Evolutionary conservation across 352 stramenopile genomes (phyloP).

Genomic region (Pythium apleroticum): DNA sequence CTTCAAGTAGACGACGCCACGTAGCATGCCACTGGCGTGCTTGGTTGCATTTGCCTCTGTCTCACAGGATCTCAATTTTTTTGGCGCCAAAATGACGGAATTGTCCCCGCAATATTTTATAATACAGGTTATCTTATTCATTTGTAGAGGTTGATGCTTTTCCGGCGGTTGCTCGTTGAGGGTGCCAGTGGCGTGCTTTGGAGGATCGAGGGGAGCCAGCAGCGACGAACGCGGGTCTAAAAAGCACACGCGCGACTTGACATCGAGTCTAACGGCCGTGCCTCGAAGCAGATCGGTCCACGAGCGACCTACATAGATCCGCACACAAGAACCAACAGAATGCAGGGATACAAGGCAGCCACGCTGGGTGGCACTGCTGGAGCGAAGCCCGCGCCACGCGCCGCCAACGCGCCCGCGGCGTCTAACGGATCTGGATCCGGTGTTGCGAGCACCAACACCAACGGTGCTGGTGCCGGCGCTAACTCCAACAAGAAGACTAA

Average conservation of each 20-base stretch:
- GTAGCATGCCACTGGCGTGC: slow-evolving; percentile 1
- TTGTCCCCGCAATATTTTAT: slow-evolving; percentile 13
- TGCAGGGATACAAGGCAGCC: slow-evolving; percentile 30
- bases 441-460: slow-evolving; percentile 12
- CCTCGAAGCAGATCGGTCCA: slow-evolving; percentile 1
- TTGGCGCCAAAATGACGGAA: slow-evolving; percentile 14
- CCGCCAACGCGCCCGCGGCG: slow-evolving; percentile 3
- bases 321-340: slow-evolving; percentile 2
- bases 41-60: not conserved
- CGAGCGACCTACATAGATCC: not conserved
- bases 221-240: slow-evolving; percentile 15
- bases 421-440: slow-evolving; percentile 9
- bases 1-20: slow-evolving; percentile 22
- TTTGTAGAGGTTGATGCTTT: slow-evolving; percentile 9
- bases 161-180: slow-evolving; percentile 22
- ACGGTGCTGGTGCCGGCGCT: slow-evolving; percentile 2
- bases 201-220: slow-evolving; percentile 22
- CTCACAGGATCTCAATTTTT: not conserved
- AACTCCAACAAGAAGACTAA: slow-evolving; percentile 25
- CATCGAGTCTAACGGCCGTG: not conserved
- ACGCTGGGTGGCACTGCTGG: slow-evolving; percentile 19
- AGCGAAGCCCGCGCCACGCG: slow-evolving; percentile 3
- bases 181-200: slow-evolving; percentile 17
- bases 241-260: slow-evolving; percentile 16
- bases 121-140: slow-evolving; percentile 17